A percentile compares a stretch with the other conserved stretches of the same genome.
These are phyloP conservation scores for Kluyveromyces lactis DNA, from an alignment of 805 yeast species.

Conservation along the genomic window DNA sequence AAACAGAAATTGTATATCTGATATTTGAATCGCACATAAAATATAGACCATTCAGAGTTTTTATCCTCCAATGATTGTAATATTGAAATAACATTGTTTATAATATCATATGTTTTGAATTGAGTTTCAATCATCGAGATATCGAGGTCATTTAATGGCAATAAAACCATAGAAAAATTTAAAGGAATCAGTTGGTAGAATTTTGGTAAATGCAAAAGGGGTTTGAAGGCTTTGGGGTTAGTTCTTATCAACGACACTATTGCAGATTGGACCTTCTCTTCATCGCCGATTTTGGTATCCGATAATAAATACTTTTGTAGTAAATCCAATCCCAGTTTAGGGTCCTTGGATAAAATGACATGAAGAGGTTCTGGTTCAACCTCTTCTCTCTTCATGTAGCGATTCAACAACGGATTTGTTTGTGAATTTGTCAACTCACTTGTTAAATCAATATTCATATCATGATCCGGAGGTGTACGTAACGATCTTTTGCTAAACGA, in stretches of 20 bases:
- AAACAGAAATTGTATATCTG: constrained; percentile 22
- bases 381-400: constrained; percentile 15
- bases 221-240: constrained; percentile 25
- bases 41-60: constrained; percentile 13
- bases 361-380: constrained; percentile 1
- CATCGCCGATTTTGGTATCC: constrained; percentile 8
- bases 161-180: constrained; percentile 22
- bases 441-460: constrained; percentile 20
- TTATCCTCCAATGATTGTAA: constrained; percentile 15
- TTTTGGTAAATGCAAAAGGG: constrained; percentile 17
- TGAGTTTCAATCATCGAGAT: constrained; percentile 11
- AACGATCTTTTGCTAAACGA: constrained; percentile 6
- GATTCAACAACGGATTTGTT: constrained; percentile 21
- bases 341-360: neutral
- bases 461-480: constrained; percentile 7
- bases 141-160: constrained; percentile 24
- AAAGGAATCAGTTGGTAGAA: constrained; percentile 26
- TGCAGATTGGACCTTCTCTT: constrained; percentile 14
- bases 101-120: constrained; percentile 7
- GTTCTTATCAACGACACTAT: constrained; percentile 20
- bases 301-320: constrained; percentile 14
- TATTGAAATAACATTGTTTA: constrained; percentile 3
- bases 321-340: constrained; percentile 11
- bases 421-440: constrained; percentile 19
- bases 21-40: constrained; percentile 24